A percentile compares a stretch with the other conserved stretches of the same genome.
These are phyloP conservation scores for Graphilbum ipis-grandicollis DNA, from an alignment of 2,329 filamentous ascomycete genomes.

Conservation along the genomic window DNA sequence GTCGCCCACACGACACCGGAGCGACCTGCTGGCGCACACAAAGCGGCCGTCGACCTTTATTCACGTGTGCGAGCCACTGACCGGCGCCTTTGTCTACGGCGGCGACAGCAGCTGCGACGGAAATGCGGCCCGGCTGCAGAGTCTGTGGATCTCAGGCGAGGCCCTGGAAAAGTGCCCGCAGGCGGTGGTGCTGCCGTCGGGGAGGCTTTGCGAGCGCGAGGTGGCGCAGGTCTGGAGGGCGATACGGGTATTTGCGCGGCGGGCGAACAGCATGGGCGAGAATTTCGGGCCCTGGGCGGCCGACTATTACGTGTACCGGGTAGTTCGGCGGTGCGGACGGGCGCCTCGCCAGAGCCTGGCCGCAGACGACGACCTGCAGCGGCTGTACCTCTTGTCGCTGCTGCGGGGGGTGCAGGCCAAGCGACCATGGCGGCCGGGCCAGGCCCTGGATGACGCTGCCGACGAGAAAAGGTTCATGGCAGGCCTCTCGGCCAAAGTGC, in stretches of 20 bases:
- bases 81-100: slow-evolving; percentile 14
- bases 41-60: slow-evolving; percentile 42
- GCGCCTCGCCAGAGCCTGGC: not conserved
- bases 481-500: slow-evolving; percentile 35
- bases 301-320: slow-evolving; percentile 43
- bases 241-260: slow-evolving; percentile 34
- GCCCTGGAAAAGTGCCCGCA: not conserved
- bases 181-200: not conserved
- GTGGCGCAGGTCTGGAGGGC: slow-evolving; percentile 17
- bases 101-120: not conserved
- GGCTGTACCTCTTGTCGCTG: slow-evolving; percentile 32
- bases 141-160: not conserved
- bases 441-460: not conserved
- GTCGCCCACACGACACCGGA: slow-evolving; percentile 50
- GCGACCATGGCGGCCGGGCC: not conserved
- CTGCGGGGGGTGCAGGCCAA: slow-evolving; percentile 14
- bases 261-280: slow-evolving; percentile 28
- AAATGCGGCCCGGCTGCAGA: slow-evolving; percentile 25
- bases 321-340: slow-evolving; percentile 17
- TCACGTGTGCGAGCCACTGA: slow-evolving; percentile 14
- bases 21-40: slow-evolving; percentile 50
- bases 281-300: slow-evolving; percentile 53
- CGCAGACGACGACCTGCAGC: slow-evolving; percentile 27
- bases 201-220: not conserved
- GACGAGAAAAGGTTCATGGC: not conserved